A percentile compares a stretch with the other conserved stretches of the same genome.
phyloP scores from a whole-genome alignment of 495 filamentous ascomycete genomes.

The Aspergillus sclerotiicarbonarius region DNA sequence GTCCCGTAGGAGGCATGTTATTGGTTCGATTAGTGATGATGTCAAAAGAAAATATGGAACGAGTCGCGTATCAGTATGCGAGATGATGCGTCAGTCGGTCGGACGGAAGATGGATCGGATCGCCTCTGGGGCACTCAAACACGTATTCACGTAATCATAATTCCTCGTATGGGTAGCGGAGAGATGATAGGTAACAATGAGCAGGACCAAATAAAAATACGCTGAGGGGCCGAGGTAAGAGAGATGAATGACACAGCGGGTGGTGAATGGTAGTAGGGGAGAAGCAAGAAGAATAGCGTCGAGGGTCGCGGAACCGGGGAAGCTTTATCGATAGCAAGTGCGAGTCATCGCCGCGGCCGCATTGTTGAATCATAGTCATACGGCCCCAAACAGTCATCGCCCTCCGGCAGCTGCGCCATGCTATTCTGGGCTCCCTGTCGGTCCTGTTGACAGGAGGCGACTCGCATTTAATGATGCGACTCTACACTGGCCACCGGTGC shows the following conservation, averaged over 20 bases:
- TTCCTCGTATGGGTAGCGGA: slow-evolving; percentile 18
- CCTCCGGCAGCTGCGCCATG: background rate
- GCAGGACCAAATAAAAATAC: slow-evolving; percentile 1
- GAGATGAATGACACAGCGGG: background rate
- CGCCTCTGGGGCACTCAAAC: slow-evolving; percentile 35
- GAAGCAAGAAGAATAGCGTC: slow-evolving; percentile 6
- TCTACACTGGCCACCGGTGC: background rate
- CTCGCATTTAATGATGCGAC: background rate
- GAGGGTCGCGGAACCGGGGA: slow-evolving; percentile 13
- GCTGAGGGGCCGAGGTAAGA: background rate
- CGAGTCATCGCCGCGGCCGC: slow-evolving; percentile 28
- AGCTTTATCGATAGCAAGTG: slow-evolving; percentile 45
- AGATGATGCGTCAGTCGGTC: slow-evolving; percentile 10
- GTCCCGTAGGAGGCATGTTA: slow-evolving; percentile 33
- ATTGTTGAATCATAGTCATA: slow-evolving; percentile 24
- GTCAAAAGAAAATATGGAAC: background rate
- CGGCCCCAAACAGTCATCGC: background rate
- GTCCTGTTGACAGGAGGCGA: no score
- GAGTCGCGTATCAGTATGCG: background rate
- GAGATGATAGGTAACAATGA: background rate
- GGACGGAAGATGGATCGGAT: slow-evolving; percentile 13
- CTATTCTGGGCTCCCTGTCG: no score
- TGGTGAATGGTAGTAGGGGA: background rate
- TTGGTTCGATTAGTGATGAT: background rate
- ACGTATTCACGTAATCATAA: slow-evolving; percentile 51